Percentiles rank a stretch among this genome's conserved stretches.
Conservation (phyloP, 176 grass and related monocot genomes). For the Stipa capillata region DNA sequence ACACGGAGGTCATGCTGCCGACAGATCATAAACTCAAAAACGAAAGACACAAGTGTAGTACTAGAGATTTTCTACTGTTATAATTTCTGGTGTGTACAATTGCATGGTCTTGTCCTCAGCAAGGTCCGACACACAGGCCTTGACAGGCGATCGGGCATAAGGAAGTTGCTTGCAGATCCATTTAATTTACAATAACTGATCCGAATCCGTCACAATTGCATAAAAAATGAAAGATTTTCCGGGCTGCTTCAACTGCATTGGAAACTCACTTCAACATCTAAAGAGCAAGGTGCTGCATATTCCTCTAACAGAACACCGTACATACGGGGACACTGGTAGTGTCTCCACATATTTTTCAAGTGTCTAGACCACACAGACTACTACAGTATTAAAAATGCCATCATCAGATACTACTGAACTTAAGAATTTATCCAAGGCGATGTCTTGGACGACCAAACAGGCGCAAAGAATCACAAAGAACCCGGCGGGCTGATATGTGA, state of each 20-base stretch:
- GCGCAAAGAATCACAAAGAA: not conserved
- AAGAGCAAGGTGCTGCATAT: not conserved
- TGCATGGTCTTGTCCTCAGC: too few relatives aligned
- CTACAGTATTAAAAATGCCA: not conserved
- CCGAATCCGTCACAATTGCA: too few relatives aligned
- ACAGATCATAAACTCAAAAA: too few relatives aligned
- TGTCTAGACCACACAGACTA: not conserved
- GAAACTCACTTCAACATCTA: not conserved
- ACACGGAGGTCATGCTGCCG: too few relatives aligned
- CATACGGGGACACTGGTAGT: not conserved
- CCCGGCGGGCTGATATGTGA: not conserved
- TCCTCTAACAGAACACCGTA: conserved; percentile 4
- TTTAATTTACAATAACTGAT: too few relatives aligned
- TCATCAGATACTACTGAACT: not conserved
- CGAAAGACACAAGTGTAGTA: too few relatives aligned
- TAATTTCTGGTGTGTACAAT: too few relatives aligned
- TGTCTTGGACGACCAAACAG: not conserved
- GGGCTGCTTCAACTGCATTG: not conserved
- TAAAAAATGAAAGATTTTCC: not conserved
- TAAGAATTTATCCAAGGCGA: not conserved
- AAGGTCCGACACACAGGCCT: too few relatives aligned
- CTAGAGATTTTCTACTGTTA: too few relatives aligned
- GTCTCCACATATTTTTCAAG: not conserved
- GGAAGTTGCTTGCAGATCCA: too few relatives aligned
- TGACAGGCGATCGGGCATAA: too few relatives aligned